phyloP scores from a whole-genome alignment of 306 rosid species.

The Rosa multiflora region DNA sequence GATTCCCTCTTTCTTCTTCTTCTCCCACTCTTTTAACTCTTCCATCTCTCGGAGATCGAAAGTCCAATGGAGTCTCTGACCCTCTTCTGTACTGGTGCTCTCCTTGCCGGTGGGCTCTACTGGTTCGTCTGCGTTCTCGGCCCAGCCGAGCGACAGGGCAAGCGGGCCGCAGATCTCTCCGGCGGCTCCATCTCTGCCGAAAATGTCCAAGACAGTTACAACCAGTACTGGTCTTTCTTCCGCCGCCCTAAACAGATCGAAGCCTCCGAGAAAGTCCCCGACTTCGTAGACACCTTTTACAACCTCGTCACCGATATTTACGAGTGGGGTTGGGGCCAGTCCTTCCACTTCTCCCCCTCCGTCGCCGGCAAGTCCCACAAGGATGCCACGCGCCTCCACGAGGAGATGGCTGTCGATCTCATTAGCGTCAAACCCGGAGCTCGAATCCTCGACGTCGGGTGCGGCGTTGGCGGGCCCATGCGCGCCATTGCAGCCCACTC shows the following conservation, averaged over 20 bases:
- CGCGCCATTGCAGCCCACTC: conserved; percentile 92
- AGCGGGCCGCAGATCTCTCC: conserved; percentile 73
- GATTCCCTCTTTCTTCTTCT: background rate
- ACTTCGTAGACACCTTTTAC: no score
- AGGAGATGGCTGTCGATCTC: conserved; percentile 93
- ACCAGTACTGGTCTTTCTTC: conserved; percentile 94
- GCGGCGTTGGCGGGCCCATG: conserved; percentile 99
- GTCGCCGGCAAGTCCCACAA: no score
- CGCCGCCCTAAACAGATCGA: conserved; percentile 96
- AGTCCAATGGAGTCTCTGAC: conserved; percentile 61
- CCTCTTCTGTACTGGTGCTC: conserved; percentile 70
- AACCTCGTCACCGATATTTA: no score
- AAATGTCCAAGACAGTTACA: conserved; percentile 72
- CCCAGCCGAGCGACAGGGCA: conserved; percentile 80
- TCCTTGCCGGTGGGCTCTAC: conserved; percentile 78
- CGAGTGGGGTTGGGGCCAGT: no score
- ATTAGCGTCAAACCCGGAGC: conserved; percentile 53
- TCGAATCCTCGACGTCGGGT: conserved; percentile 80
- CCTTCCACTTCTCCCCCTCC: no score
- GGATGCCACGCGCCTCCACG: no score
- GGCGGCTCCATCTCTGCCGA: conserved; percentile 93
- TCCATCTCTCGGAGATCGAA: background rate
- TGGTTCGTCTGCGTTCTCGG: conserved; percentile 94
- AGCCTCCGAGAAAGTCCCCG: conserved; percentile 78
- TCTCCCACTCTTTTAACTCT: background rate